Conservation (phyloP, 495 filamentous ascomycete genomes). For the Alectoria sarmentosa region DNA sequence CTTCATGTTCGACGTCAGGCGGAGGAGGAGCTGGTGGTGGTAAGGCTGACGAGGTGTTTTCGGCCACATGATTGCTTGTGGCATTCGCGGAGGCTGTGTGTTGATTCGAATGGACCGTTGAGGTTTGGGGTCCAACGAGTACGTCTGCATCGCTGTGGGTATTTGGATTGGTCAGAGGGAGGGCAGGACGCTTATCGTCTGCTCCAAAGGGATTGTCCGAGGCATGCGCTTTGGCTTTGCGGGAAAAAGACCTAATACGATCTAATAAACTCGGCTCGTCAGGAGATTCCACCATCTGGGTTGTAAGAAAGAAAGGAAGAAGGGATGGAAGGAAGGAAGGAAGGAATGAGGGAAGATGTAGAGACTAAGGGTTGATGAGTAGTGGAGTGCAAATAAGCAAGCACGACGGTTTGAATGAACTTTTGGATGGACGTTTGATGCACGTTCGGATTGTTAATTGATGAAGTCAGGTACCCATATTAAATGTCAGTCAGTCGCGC, state of each 20-base stretch:
- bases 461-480: too few relatives aligned
- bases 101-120: slow-evolving; percentile 20
- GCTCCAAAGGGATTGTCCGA: slow-evolving; percentile 33
- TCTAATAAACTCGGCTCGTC: slow-evolving; percentile 46
- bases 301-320: slow-evolving; percentile 21
- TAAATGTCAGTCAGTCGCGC: background rate
- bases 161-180: slow-evolving; percentile 33
- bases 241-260: slow-evolving; percentile 51
- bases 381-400: slow-evolving; percentile 7
- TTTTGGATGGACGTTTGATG: too few relatives aligned
- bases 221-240: slow-evolving; percentile 50
- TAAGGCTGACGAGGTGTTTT: slow-evolving; percentile 29
- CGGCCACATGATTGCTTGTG: slow-evolving; percentile 30
- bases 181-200: slow-evolving; percentile 21
- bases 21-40: slow-evolving; percentile 45
- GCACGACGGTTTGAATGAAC: background rate
- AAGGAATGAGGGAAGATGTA: background rate
- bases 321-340: too few relatives aligned
- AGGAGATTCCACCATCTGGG: slow-evolving; percentile 60
- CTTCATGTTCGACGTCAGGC: slow-evolving; percentile 40
- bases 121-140: slow-evolving; percentile 9
- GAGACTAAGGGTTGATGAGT: background rate
- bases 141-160: slow-evolving; percentile 25
- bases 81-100: slow-evolving; percentile 23
- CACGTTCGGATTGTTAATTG: too few relatives aligned